phyloP scores from a whole-genome alignment of 192 early-diverging fungal genomes.

The Linnemannia hyalina region DNA sequence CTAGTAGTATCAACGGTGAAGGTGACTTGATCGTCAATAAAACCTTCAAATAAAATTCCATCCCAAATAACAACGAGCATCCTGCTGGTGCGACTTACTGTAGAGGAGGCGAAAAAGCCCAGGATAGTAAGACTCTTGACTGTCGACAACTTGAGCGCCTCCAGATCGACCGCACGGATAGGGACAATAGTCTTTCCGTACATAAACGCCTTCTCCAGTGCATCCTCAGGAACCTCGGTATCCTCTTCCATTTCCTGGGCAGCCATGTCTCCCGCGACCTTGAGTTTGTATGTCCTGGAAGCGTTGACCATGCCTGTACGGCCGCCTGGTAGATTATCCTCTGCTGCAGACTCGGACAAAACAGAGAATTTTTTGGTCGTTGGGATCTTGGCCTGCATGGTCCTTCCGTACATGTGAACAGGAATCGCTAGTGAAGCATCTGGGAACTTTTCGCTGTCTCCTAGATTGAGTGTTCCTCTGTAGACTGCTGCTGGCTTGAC shows the following conservation, averaged over 20 bases:
- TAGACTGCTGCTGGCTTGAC: slow-evolving; percentile 69
- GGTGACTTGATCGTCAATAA: background rate
- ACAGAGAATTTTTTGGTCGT: slow-evolving; percentile 76
- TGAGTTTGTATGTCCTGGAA: slow-evolving; percentile 47
- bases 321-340: slow-evolving; percentile 31
- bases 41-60: background rate
- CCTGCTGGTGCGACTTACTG: slow-evolving; percentile 43
- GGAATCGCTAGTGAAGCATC: slow-evolving; percentile 60
- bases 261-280: slow-evolving; percentile 42
- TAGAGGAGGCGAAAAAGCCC: slow-evolving; percentile 64
- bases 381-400: slow-evolving; percentile 66
- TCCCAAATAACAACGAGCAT: background rate
- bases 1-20: slow-evolving; percentile 43
- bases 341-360: slow-evolving; percentile 59
- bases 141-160: slow-evolving; percentile 69
- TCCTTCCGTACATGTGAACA: slow-evolving; percentile 70
- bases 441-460: slow-evolving; percentile 62
- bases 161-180: slow-evolving; percentile 71
- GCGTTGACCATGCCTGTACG: slow-evolving; percentile 56
- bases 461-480: slow-evolving; percentile 65
- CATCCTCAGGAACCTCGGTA: slow-evolving; percentile 58
- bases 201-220: slow-evolving; percentile 73
- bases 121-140: slow-evolving; percentile 71
- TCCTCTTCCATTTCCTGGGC: slow-evolving; percentile 37
- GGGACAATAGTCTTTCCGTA: slow-evolving; percentile 79